Base-by-base conservation (phyloP, 1,284 basidiomycete species). In the Exsudoporus floridanus region DNA sequence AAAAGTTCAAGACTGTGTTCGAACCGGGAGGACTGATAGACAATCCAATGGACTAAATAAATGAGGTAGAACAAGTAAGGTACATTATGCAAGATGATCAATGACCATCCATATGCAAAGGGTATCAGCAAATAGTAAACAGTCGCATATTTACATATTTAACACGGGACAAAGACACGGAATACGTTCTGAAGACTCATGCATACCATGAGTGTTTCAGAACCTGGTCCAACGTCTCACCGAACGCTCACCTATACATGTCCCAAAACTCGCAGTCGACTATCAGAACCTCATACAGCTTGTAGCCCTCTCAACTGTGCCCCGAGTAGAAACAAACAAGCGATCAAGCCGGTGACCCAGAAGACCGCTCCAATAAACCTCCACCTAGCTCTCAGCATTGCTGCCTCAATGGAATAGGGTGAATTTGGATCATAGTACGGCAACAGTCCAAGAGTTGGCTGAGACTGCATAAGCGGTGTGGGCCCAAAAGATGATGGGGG, bases 381-480 rank as follows among this genome's bases (percentile, higher is more conserved):
- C 72, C 73, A 62, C 50, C 71, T 68, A 45, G 78, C 78, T 51
- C 76, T 70, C 39, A 61, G 63, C 62, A 69, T 76, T 57, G 73
- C 84, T 62, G 65, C 77, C 64, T 60, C 71, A 49, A 71, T 70
- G 62, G 68, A 74, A 49, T 77, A 69, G 25, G 69, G 62, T 28
- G 77, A 77, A 19, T 67, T 73, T 16, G 75, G 71, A 57, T 79
- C 80, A 61, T 81, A 75, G 60, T 81, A 82, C 9, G 77, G 73
- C 51, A 75, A 49, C 16, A 71, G 48, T 19, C 61, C 67, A 42
- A 66, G 54, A 13, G 65, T 62, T 47, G 63, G 61, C 44, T 64
- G 64, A 23, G 62, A 56, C 45, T 59, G 62, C 44, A 58, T 46
- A 28, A 79, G 63, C 6, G 78, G 79, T n/a, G 79, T 79, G 3